Evolutionary conservation across 495 filamentous ascomycete species (phyloP).

Genomic region (Xylaria flabelliformis): DNA sequence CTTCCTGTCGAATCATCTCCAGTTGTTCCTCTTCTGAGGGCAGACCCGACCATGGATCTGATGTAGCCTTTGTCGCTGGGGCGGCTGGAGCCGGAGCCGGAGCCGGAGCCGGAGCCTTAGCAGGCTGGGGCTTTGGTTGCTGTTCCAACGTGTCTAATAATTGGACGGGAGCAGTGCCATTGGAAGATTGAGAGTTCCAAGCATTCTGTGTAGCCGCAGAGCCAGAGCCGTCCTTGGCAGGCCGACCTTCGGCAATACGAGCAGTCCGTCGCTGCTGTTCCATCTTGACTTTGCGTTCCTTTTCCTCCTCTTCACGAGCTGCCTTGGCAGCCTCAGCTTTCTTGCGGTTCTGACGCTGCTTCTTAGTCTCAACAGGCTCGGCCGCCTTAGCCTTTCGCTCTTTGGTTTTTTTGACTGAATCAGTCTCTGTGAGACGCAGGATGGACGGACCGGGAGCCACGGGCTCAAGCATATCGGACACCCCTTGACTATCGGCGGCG

Average conservation of each 20-base stretch:
- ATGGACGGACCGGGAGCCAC: conserved; percentile 71
- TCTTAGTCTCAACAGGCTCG: conserved; percentile 77
- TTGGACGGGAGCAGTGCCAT: conserved; percentile 54
- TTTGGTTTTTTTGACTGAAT: conserved; percentile 63
- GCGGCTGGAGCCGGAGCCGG: conserved; percentile 22
- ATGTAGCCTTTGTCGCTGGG: conserved; percentile 37
- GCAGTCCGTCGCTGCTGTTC: conserved; percentile 84
- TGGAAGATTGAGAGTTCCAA: conserved; percentile 63
- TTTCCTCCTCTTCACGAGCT: conserved; percentile 74
- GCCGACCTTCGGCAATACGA: conserved; percentile 77
- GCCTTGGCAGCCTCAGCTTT: conserved; percentile 79
- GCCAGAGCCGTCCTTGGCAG: conserved; percentile 71
- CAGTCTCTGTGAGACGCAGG: conserved; percentile 73
- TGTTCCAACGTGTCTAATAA: conserved; percentile 79
- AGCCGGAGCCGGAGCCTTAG: conserved; percentile 28
- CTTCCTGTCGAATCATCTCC: conserved; percentile 66
- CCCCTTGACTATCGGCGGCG: conserved; percentile 63
- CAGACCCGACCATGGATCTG: conserved; percentile 61
- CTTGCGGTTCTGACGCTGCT: conserved; percentile 83
- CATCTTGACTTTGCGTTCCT: conserved; percentile 69
- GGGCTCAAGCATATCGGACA: conserved; percentile 89
- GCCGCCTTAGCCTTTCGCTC: conserved; percentile 64
- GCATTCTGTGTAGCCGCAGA: conserved; percentile 63
- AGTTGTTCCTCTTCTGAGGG: conserved; percentile 89
- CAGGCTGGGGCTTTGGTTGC: conserved; percentile 39